Evolutionary conservation across 768 basidiomycete genomes (phyloP), one percentile per base, ranked within the genome.

Genomic region (Jaapia argillacea): DNA sequence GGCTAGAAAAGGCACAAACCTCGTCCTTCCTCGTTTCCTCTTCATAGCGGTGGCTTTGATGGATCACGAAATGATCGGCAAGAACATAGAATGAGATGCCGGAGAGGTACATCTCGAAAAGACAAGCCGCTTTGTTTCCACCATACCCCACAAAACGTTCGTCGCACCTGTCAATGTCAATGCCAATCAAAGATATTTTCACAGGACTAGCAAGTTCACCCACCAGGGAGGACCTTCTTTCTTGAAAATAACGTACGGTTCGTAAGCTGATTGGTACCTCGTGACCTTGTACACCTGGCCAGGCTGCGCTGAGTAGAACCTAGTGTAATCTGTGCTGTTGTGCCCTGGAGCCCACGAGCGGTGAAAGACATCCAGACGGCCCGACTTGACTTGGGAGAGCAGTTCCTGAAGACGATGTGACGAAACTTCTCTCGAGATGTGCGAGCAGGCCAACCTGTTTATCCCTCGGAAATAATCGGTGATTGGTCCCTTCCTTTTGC

Each of bases 121-220:
- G 69, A 56, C 90, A 92, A 6, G 91, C 89, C 2, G 90, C 90
- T 59, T 93, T 93, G 68, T 93, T 93, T 2, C 80, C 87, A 3
- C 90, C 90, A 58, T 92, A 92, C 1, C 90, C 90, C 37, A 90
- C 72, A 54, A 93, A 93, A 25, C 88, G 75, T 57, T 91, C 88
- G 53, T 92, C 88, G 54, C 89, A 92, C 87, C 87, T 89, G 47
- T 14, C 25, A 24, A n/a, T 21, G 7, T 20, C 13, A 20, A 16
- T 25, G 16, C 10, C 40, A 25, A 24, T 41, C 6, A 7, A 22
- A 12, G 22, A 22, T 41, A 41, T 14, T 6, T 10, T 18, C 10
- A 41, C 26, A 20, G 25, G 6, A 25, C n/a, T 6, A 4, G 24
- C 16, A 20, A 22, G 35, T 27, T 44, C 18, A 44, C 37, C 13